Base-by-base conservation (phyloP, 2,329 filamentous ascomycete genomes). In the Epichloe sibirici region DNA sequence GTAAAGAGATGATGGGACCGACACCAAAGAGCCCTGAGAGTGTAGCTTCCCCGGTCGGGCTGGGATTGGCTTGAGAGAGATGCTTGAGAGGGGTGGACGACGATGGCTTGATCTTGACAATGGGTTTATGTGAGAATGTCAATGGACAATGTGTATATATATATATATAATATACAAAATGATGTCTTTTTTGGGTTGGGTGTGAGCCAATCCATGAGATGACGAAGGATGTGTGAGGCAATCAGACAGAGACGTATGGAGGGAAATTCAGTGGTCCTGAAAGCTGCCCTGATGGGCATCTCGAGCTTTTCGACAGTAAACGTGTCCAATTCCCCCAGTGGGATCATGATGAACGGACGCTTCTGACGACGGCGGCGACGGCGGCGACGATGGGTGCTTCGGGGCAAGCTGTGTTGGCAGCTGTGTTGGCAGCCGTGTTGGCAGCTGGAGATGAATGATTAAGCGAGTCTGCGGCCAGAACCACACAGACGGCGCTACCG, bases 1-100 rank as follows among this genome's bases (percentile, higher is more conserved):
- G 86, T 15, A 76, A 76, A 57, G 81, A 77, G 40, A 59, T 74
- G 40, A 59, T 74, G 45, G 62, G 68, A 45, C 62, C 62, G 46
- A 15, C 35, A 8, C 3, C 45, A n/a, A 49, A 48, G 45, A 25
- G 31, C 17, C 21, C 45, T 39, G 37, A n/a, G 6, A 58, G 60
- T 46, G 58, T 60, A 13, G 56, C 34, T n/a, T 49, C 58, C 2
- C 51, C 47, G 15, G 57, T 66, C 48, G 66, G 66, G 21, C 53
- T 66, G 47, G 66, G 66, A 2, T 48, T 68, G 45, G 59, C 63
- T 17, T 63, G 51, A 65, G 46, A 43, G 39, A 65, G 46, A 43
- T 17, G n/a, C 4, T n/a, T 44, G 12, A 34, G 34, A 21, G 50
- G 11, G 4, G 25, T 28, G 21, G 28, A 11, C 34, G 40, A 45